Evolutionary conservation across 208 protist genomes (phyloP).

Genomic region (Borovskyia barvae): DNA sequence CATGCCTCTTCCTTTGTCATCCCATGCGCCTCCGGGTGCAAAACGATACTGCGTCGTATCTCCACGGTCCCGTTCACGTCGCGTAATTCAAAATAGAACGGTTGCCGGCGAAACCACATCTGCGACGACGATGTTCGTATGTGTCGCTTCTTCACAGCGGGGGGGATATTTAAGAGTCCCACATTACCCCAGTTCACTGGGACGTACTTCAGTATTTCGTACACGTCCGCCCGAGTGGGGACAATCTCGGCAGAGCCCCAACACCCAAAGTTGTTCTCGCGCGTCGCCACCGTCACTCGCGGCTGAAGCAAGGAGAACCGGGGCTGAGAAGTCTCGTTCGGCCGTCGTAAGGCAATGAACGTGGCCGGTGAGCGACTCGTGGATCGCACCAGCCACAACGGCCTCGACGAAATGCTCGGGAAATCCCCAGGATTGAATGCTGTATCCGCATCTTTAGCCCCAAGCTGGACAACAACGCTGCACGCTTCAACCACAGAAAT

Average conservation of each 20-base stretch:
- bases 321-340: slow-evolving; percentile 31
- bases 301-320: slow-evolving; percentile 41
- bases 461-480: no score
- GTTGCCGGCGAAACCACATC: slow-evolving; percentile 82
- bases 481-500: no score
- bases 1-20: slow-evolving; percentile 60
- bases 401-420: slow-evolving; percentile 1
- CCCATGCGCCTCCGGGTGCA: slow-evolving; percentile 81
- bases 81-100: slow-evolving; percentile 85
- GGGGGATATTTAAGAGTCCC: slow-evolving; percentile 58
- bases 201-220: slow-evolving; percentile 81
- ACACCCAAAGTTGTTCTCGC: slow-evolving; percentile 68
- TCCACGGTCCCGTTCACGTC: slow-evolving; percentile 63
- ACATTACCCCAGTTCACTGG: slow-evolving; percentile 82
- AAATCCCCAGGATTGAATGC: not conserved
- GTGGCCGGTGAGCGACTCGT: not conserved
- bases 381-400: slow-evolving; percentile 19
- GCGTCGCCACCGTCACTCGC: slow-evolving; percentile 18
- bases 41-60: slow-evolving; percentile 67
- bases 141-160: slow-evolving; percentile 47
- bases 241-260: slow-evolving; percentile 47
- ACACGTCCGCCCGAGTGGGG: slow-evolving; percentile 72
- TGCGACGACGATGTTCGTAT: slow-evolving; percentile 55
- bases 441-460: no score
- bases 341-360: slow-evolving; percentile 37